phyloP scores from a whole-genome alignment of 495 filamentous ascomycete species.

The Hypoxylon intermedium region DNA sequence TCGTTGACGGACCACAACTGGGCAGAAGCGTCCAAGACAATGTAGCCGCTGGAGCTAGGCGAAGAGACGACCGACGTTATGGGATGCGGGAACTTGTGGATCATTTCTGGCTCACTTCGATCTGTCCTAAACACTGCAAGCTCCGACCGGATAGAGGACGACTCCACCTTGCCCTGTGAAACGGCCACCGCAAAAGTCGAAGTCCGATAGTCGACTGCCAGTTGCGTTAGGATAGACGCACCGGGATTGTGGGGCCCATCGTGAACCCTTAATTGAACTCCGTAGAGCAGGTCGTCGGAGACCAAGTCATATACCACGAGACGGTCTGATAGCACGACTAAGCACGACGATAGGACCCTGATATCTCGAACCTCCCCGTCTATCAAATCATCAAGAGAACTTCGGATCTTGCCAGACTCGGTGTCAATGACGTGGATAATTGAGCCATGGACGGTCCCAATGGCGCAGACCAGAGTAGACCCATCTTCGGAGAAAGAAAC shows the following conservation, averaged over 20 bases:
- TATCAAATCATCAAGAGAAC: constrained; percentile 63
- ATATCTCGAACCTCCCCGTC: constrained; percentile 61
- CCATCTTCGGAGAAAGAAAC: constrained; percentile 86
- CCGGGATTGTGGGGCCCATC: constrained; percentile 25
- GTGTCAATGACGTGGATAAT: constrained; percentile 68
- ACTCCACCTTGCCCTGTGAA: constrained; percentile 42
- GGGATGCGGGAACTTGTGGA: constrained; percentile 52
- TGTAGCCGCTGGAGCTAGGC: constrained; percentile 63
- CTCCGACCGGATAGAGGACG: constrained; percentile 49
- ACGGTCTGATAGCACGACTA: constrained; percentile 68
- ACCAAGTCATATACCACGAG: constrained; percentile 74
- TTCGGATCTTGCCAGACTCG: constrained; percentile 59
- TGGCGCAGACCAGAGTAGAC: constrained; percentile 75
- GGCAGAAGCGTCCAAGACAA: constrained; percentile 65
- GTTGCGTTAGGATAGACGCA: constrained; percentile 55
- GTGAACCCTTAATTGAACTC: constrained; percentile 44
- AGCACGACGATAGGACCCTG: constrained; percentile 63
- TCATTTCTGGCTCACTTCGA: constrained; percentile 56
- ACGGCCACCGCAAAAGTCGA: constrained; percentile 66
- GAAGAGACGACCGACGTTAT: constrained; percentile 63
- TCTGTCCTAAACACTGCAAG: constrained; percentile 64
- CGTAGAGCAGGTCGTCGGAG: constrained; percentile 61
- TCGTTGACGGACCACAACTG: constrained; percentile 63
- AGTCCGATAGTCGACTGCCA: constrained; percentile 65
- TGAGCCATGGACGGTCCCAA: constrained; percentile 51